A percentile compares a stretch with the other conserved stretches of the same genome.
Evolutionary conservation across 2,329 filamentous ascomycete genomes (phyloP).

Genomic region (Claviceps pusilla): DNA sequence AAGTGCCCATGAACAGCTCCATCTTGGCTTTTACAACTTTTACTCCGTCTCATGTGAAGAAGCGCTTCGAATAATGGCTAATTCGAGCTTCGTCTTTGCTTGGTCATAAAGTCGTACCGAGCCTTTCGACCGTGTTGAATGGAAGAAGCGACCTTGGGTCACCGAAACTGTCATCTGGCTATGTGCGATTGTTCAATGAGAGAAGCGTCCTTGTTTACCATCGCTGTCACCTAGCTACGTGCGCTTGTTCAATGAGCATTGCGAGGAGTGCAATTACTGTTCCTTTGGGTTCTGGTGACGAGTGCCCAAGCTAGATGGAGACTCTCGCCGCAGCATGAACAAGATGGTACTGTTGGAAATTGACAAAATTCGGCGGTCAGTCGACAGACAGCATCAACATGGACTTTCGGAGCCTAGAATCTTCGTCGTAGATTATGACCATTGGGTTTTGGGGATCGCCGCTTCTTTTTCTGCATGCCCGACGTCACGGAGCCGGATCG

Average conservation of each 20-base stretch:
- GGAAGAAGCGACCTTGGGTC: slow-evolving; percentile 18
- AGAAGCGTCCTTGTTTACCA: slow-evolving; percentile 22
- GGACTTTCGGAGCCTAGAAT: background rate
- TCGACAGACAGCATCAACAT: background rate
- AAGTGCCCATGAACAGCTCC: no score
- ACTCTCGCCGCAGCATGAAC: background rate
- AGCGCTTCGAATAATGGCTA: no score
- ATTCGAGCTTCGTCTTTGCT: no score
- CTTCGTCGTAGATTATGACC: background rate
- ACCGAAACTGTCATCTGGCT: no score
- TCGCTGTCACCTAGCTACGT: slow-evolving; percentile 26
- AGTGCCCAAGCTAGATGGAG: background rate
- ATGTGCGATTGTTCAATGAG: no score
- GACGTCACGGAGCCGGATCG: background rate
- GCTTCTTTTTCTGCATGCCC: background rate
- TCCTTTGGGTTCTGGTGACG: background rate
- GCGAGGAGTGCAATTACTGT: background rate
- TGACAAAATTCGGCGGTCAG: background rate
- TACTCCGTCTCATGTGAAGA: slow-evolving; percentile 26
- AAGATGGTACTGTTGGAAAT: background rate
- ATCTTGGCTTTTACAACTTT: slow-evolving; percentile 30
- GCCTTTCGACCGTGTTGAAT: slow-evolving; percentile 27
- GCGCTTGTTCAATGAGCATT: background rate
- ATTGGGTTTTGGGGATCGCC: background rate
- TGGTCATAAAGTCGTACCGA: no score